These are phyloP conservation scores for Prunus persica DNA, from an alignment of 306 rosid genomes.

Conservation along the genomic window Prunus_persica_NCBIv2 NC_034009.1:20059001-20059500, in stretches of 20 bases:
- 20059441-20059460: slow-evolving; percentile 35
- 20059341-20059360: slow-evolving; percentile 4
- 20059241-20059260: not conserved
- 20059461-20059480: not conserved
- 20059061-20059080: slow-evolving; percentile 33
- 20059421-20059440: slow-evolving; percentile 24
- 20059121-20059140: slow-evolving; percentile 4
- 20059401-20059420: slow-evolving; percentile 21
- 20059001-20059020: slow-evolving; percentile 8
- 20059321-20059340: slow-evolving; percentile 16
- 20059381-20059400: slow-evolving; percentile 28
- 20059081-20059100: slow-evolving; percentile 46
- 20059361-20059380: slow-evolving; percentile 13
- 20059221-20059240: not conserved
- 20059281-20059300: slow-evolving; percentile 25
- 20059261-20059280: slow-evolving; percentile 27
- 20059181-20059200: too few species aligned
- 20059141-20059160: slow-evolving; percentile 30
- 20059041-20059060: slow-evolving; percentile 23
- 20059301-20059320: slow-evolving; percentile 12
- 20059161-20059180: slow-evolving; percentile 21
- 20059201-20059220: too few species aligned
- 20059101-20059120: slow-evolving; percentile 12
- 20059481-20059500: slow-evolving; percentile 9
- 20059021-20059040: slow-evolving; percentile 24